Conservation (phyloP, 768 basidiomycete species). For the Trametes sanguinea region DNA sequence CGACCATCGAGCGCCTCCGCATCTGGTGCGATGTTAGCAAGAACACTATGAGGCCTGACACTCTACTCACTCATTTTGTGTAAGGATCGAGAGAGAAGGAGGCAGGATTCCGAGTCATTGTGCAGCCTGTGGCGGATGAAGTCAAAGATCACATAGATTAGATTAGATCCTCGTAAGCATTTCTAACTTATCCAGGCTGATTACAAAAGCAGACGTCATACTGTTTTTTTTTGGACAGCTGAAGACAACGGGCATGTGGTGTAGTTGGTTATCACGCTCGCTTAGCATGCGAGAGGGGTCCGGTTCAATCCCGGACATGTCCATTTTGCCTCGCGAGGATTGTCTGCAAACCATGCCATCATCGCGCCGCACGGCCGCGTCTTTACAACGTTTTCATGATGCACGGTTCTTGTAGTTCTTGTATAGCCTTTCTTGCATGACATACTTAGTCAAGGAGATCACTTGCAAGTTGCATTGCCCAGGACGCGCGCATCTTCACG, state of each 20-base stretch:
- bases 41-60: neutral
- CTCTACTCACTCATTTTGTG: constrained; percentile 9
- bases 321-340: neutral
- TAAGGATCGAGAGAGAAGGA: neutral
- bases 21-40: constrained; percentile 40
- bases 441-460: too few relatives aligned
- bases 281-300: constrained; percentile 18
- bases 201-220: neutral
- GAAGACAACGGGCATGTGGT: constrained; percentile 10
- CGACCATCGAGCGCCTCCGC: constrained; percentile 82
- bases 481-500: too few relatives aligned
- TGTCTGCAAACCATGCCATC: too few relatives aligned
- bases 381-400: too few relatives aligned
- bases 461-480: too few relatives aligned
- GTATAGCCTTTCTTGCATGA: too few relatives aligned
- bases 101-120: constrained; percentile 7
- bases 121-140: neutral
- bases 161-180: neutral
- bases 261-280: constrained; percentile 19
- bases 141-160: neutral
- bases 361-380: too few relatives aligned
- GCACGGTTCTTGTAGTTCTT: too few relatives aligned
- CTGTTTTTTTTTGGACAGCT: neutral
- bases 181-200: neutral
- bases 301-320: constrained; percentile 19